Base-by-base conservation (phyloP, 2,329 filamentous ascomycete genomes). In the Fusarium veterinarium region DNA sequence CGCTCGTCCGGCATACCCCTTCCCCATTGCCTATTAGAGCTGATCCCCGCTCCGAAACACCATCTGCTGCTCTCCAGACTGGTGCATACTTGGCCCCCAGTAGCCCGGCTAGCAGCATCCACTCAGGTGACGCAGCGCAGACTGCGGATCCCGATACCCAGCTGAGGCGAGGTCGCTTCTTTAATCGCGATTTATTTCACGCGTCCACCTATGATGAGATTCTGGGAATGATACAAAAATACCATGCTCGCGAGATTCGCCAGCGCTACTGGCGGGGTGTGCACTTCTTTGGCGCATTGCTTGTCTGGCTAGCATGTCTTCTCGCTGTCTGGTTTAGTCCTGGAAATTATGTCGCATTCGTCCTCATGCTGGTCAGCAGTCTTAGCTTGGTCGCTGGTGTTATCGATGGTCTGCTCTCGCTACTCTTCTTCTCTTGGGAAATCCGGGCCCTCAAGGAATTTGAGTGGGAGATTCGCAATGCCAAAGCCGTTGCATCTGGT, bases 281-380 rank as follows among this genome's bases (percentile, higher is more conserved):
- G 0, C 95, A 97, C 83, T 98, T 97, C 80, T 84, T 91, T 55
- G 84, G 83, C 41, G 91, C 93, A 62, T 76, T 97, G 5, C 75
- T 89, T 7, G 81, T 95, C 31, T 90, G 92, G 61, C 84, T 95
- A 23, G 93, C 86, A 28, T 97, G 94, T 81, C 88, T 95, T 59
- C 84, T 96, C 1, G 95, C 89, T 9, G 90, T 97, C 5, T 98
- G 95, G 95, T 98, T 94, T 89, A 91, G 90, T 56, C 93, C 93
- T 12, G 84, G 85, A 61, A 92, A 92, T 68, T 97, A 90, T 72
- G 91, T 96, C 10, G 85, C 92, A 1, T 98, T 98, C 79, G 85
- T 96, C 13, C 85, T 98, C 55, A 90, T 95, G 82, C 82, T 98
- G 5, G 79, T 97, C 25, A 93, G 92, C 79, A 94, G 92, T n/a